A percentile compares a stretch with the other conserved stretches of the same genome.
These are phyloP conservation scores for Penicillium capsulatum DNA, from an alignment of 2,329 filamentous ascomycete species.

Conservation along the genomic window DNA sequence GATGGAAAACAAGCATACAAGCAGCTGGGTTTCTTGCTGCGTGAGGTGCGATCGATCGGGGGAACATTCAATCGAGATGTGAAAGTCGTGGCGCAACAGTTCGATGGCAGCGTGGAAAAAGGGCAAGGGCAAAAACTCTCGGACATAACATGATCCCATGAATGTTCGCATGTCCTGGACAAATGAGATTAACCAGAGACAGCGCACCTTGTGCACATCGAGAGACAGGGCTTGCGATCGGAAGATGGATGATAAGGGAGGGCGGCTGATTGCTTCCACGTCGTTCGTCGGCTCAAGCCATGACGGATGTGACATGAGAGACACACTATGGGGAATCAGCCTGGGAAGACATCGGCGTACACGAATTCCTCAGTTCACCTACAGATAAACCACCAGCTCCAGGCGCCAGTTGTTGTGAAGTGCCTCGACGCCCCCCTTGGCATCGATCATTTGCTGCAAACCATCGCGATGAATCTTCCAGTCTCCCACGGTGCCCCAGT, in stretches of 20 bases:
- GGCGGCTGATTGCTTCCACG: slow-evolving; percentile 14
- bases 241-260: slow-evolving; percentile 1
- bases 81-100: slow-evolving; percentile 16
- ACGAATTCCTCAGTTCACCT: slow-evolving; percentile 6
- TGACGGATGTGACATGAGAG: slow-evolving; percentile 27
- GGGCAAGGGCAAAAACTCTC: slow-evolving; percentile 13
- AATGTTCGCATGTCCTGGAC: slow-evolving; percentile 29
- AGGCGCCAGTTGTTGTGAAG: slow-evolving; percentile 31
- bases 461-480: slow-evolving; percentile 35
- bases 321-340: slow-evolving; percentile 16
- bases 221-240: slow-evolving; percentile 3
- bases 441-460: slow-evolving; percentile 32
- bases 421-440: slow-evolving; percentile 28
- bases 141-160: slow-evolving; percentile 20
- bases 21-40: slow-evolving; percentile 8
- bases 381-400: slow-evolving; percentile 30
- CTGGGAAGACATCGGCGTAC: neutral
- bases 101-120: slow-evolving; percentile 12
- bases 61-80: slow-evolving; percentile 2
- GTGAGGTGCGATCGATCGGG: neutral
- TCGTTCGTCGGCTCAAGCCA: slow-evolving; percentile 29
- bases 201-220: slow-evolving; percentile 26
- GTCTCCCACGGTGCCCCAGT: slow-evolving; percentile 32
- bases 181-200: slow-evolving; percentile 29
- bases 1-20: slow-evolving; percentile 18